A percentile compares a stretch with the other conserved stretches of the same genome.
phyloP scores from a whole-genome alignment of 257 asterid genomes.

The Solanum medicagineum region DNA sequence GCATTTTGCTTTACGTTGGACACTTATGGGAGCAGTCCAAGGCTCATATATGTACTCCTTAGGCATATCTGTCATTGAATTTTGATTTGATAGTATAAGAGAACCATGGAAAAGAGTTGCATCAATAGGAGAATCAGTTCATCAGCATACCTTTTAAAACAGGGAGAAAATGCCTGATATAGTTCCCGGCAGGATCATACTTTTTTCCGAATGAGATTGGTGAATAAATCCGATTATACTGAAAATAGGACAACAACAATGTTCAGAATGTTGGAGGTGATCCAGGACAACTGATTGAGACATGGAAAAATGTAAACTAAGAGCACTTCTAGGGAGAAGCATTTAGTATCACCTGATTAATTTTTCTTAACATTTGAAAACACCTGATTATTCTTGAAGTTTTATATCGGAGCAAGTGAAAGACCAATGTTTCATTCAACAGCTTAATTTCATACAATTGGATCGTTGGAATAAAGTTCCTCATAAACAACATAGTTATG shows the following conservation, averaged over 20 bases:
- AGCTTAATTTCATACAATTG: neutral
- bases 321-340: neutral
- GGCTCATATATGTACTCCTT: conserved; percentile 94
- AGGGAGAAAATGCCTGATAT: conserved; percentile 84
- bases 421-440: neutral
- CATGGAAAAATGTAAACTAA: neutral
- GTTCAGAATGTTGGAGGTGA: neutral
- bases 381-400: neutral
- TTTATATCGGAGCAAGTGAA: neutral
- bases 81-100: neutral
- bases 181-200: conserved; percentile 75
- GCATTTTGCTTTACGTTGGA: conserved; percentile 78
- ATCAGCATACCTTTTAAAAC: conserved; percentile 55
- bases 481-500: neutral
- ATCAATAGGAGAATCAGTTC: neutral
- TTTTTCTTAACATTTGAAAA: neutral
- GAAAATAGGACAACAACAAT: neutral
- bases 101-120: neutral
- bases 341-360: neutral
- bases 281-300: neutral
- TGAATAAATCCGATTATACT: conserved; percentile 89
- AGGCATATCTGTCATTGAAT: conserved; percentile 66
- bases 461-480: neutral
- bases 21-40: conserved; percentile 81
- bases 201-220: conserved; percentile 91